Conservation (phyloP, 257 asterid genomes). For the Solanum virginianum region DNA sequence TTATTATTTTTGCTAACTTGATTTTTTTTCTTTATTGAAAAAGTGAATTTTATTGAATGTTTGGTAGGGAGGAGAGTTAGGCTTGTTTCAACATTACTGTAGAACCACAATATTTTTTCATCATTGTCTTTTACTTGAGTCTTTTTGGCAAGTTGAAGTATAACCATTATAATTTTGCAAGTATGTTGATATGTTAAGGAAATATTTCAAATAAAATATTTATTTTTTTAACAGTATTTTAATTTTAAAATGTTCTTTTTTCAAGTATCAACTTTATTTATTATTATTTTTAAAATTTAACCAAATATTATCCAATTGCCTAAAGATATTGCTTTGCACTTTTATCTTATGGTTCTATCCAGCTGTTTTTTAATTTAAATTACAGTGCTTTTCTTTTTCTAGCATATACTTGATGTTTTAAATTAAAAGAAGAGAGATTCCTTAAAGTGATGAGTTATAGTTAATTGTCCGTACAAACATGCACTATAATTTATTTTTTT, state of each 20-base stretch:
- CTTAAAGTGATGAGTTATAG: constrained; percentile 3
- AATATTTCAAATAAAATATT: not conserved
- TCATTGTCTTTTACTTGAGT: not conserved
- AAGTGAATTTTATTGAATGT: not conserved
- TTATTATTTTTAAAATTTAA: not conserved
- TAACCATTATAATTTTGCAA: not conserved
- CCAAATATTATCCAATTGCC: not conserved
- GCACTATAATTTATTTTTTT: constrained; percentile 7
- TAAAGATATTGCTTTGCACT: not conserved
- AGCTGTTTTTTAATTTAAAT: not conserved
- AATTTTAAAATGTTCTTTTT: not conserved
- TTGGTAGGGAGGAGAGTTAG: not conserved
- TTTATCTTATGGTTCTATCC: not conserved
- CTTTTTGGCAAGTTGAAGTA: not conserved
- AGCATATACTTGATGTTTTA: not conserved
- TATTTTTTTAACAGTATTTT: too few species aligned
- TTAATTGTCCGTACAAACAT: constrained; percentile 2
- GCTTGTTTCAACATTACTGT: not conserved
- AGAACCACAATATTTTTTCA: not conserved
- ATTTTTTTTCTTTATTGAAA: not conserved
- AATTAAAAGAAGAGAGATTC: constrained; percentile 8
- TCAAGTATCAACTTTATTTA: not conserved
- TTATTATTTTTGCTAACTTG: not conserved
- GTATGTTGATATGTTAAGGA: not conserved
- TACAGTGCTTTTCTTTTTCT: not conserved